Base-by-base conservation (phyloP, 73 alveolate species). In the Tetrahymena borealis region DNA sequence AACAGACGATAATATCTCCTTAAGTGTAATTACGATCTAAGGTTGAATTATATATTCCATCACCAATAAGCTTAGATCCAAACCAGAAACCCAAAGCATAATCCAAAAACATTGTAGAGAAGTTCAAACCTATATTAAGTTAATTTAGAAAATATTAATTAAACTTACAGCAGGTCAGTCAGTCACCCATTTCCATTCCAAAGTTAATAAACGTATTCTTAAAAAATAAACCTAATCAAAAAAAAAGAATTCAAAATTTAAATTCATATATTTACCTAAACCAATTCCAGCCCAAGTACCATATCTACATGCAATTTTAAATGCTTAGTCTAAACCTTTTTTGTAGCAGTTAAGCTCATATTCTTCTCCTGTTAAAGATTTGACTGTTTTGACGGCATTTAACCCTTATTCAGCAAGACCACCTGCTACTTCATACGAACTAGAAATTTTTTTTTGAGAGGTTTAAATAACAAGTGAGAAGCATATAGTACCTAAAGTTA, bases 401-500 rank as follows among this genome's bases (percentile, higher is more conserved):
- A 97, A 91, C 10, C 98, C 98, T 94, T 97, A 94, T 90, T 97
- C 98, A 13, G 99, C 97, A 28, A 93, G 92, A 20, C 97, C 97
- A 0, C 97, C 97, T 35, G 97, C 96, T 33, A 91, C 41, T 31
- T 95, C 96, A 92, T 96, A 96, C 10, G 97, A 96, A 31, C 91
- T 95, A 95, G 93, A 91, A 7, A 92, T 93, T 28, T 93, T 92
- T 31, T 78, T 78, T 31, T 79, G 85, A 31, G 97, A 96, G 11
- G 39, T 60, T 85, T 85, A 78, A 43, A 96, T 93, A 42, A 94
- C 96, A 32, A 77, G 78, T 10, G 96, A 92, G 91, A 94, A 42
- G 32, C 95, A 39, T 13, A 90, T 20, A 7, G 95, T 91, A 1
- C 95, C 90, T 15, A 91, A 31, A 0, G 92, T 78, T 33, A 97